phyloP scores from a whole-genome alignment of 768 basidiomycete genomes.

The Hericium coralloides region DNA sequence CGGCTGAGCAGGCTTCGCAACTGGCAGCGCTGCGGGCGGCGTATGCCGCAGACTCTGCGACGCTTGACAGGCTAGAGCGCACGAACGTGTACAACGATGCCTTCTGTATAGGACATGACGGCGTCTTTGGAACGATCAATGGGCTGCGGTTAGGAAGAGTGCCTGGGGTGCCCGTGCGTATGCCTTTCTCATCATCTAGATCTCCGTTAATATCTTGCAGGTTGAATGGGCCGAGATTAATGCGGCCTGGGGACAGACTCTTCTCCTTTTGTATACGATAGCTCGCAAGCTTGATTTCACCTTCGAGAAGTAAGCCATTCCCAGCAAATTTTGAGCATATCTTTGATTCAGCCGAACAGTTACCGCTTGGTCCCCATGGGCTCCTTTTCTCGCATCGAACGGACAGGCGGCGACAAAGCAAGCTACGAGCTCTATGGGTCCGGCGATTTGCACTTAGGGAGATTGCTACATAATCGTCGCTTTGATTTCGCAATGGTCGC shows the following conservation, averaged over 20 bases:
- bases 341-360: constrained; percentile 29
- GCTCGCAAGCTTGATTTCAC: constrained; percentile 85
- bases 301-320: constrained; percentile 63
- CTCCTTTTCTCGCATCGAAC: constrained; percentile 89
- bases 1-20: constrained; percentile 60
- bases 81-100: constrained; percentile 96
- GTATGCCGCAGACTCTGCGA: constrained; percentile 67
- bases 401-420: constrained; percentile 69
- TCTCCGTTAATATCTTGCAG: constrained; percentile 24
- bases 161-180: constrained; percentile 66
- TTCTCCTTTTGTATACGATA: constrained; percentile 86
- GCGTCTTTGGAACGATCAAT: constrained; percentile 97
- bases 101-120: constrained; percentile 92
- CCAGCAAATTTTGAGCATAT: not conserved
- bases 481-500: constrained; percentile 97
- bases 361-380: constrained; percentile 92
- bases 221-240: constrained; percentile 99
- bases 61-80: constrained; percentile 76
- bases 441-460: constrained; percentile 82
- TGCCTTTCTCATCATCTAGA: not conserved
- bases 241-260: constrained; percentile 95
- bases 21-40: constrained; percentile 67
- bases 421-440: constrained; percentile 92
- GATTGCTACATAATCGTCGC: constrained; percentile 86
- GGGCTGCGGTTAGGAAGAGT: constrained; percentile 87